Percentiles rank a stretch among this genome's conserved stretches.
phyloP scores from a whole-genome alignment of 1,139 yeast genomes.

The Protomyces arabidopsidicola region DNA sequence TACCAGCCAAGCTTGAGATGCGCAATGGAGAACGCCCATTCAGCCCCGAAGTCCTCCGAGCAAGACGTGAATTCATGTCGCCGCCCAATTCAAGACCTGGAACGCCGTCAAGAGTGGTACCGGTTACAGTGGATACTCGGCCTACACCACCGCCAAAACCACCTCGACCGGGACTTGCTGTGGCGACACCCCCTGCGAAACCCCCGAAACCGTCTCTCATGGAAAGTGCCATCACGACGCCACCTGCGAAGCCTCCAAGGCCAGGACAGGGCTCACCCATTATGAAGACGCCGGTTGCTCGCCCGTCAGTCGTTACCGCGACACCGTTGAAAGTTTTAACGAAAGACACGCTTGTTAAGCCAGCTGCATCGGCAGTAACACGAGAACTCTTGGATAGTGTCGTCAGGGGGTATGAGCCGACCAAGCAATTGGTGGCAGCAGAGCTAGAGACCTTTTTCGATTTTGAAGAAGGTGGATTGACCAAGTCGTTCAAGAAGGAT shows the following conservation, averaged over 20 bases:
- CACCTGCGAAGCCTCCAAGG: background rate
- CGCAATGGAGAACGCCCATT: background rate
- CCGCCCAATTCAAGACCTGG: constrained; percentile 2
- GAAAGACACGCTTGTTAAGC: background rate
- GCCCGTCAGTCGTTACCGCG: background rate
- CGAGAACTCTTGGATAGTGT: constrained; percentile 1
- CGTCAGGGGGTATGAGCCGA: constrained; percentile 9
- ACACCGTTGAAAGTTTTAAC: background rate
- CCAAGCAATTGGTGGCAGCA: background rate
- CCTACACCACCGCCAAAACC: background rate
- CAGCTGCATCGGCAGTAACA: constrained; percentile 13
- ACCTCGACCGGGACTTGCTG: background rate
- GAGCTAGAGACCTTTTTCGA: constrained; percentile 21
- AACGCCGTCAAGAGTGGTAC: constrained; percentile 4
- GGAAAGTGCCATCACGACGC: background rate
- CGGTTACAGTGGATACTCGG: background rate
- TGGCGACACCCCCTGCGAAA: background rate
- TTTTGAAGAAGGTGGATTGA: constrained; percentile 11
- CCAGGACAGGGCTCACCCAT: background rate
- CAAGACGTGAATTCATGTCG: background rate
- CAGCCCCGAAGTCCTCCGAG: constrained; percentile 4
- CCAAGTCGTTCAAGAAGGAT: constrained; percentile 12
- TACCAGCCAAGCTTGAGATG: background rate
- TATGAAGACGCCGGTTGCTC: constrained; percentile 2
- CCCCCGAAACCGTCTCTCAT: background rate